phyloP scores from a whole-genome alignment of 805 yeast species.

The Yarrowia sp. region DNA sequence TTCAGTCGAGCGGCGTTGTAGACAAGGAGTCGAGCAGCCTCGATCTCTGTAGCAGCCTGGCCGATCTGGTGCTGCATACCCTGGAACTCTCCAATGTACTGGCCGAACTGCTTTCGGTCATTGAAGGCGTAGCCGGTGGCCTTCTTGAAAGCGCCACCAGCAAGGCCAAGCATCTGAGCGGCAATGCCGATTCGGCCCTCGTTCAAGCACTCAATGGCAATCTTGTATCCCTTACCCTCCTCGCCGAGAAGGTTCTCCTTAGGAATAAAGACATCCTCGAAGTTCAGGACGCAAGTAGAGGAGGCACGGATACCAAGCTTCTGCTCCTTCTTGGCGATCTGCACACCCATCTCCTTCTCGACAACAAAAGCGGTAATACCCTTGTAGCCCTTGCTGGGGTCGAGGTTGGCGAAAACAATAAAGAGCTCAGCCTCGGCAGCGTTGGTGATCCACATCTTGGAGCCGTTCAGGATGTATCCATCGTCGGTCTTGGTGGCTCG shows the following conservation, averaged over 20 bases:
- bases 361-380: slow-evolving; percentile 56
- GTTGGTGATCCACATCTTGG: slow-evolving; percentile 58
- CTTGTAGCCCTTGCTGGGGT: slow-evolving; percentile 54
- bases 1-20: slow-evolving; percentile 57
- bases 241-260: slow-evolving; percentile 54
- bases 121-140: slow-evolving; percentile 52
- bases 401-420: slow-evolving; percentile 53
- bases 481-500: slow-evolving; percentile 53
- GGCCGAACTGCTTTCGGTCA: slow-evolving; percentile 56
- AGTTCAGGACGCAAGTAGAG: slow-evolving; percentile 53
- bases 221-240: slow-evolving; percentile 56
- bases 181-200: slow-evolving; percentile 58
- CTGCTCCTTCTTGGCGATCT: slow-evolving; percentile 55
- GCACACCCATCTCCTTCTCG: slow-evolving; percentile 53
- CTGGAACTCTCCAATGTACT: slow-evolving; percentile 54
- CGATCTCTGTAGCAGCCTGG: slow-evolving; percentile 55
- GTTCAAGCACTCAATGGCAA: slow-evolving; percentile 55
- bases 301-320: slow-evolving; percentile 56
- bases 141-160: slow-evolving; percentile 54
- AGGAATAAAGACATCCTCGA: slow-evolving; percentile 54
- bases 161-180: slow-evolving; percentile 57
- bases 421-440: slow-evolving; percentile 55
- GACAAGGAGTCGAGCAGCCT: slow-evolving; percentile 54
- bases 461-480: slow-evolving; percentile 52
- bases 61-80: slow-evolving; percentile 58